Evolutionary conservation across 352 stramenopile species (phyloP).

Genomic region (Globisporangium okanoganense): DNA sequence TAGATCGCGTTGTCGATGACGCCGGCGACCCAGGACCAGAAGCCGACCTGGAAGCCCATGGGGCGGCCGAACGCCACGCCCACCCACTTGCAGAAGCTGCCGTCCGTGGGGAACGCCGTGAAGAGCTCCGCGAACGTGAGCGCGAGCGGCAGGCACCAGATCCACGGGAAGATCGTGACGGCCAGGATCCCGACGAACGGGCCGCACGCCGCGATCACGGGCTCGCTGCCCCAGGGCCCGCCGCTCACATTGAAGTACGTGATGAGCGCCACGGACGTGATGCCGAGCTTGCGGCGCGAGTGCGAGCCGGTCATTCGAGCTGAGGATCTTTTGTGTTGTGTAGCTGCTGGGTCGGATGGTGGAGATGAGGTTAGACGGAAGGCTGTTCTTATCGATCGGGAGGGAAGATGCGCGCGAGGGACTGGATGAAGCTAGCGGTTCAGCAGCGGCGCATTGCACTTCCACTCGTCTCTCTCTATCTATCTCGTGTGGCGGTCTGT

Average conservation of each 20-base stretch:
- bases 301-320: constrained; percentile 49
- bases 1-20: constrained; percentile 88
- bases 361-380: neutral
- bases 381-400: constrained; percentile 14
- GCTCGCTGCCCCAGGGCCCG: constrained; percentile 65
- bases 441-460: constrained; percentile 23
- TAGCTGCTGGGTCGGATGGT: constrained; percentile 1
- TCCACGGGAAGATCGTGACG: constrained; percentile 59
- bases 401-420: constrained; percentile 14
- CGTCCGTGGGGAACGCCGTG: constrained; percentile 74
- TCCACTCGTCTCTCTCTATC: neutral
- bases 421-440: constrained; percentile 14
- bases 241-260: constrained; percentile 80
- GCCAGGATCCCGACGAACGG: constrained; percentile 64
- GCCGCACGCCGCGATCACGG: constrained; percentile 52
- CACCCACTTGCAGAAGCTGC: constrained; percentile 81
- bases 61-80: constrained; percentile 71
- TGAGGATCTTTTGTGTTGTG: neutral
- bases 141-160: constrained; percentile 71
- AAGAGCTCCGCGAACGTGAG: constrained; percentile 77
- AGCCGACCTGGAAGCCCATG: constrained; percentile 85
- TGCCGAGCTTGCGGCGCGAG: constrained; percentile 59
- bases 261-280: constrained; percentile 68
- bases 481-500: neutral
- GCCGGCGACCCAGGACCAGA: constrained; percentile 76